Conservation (phyloP, 108 stramenopile species). For the Nitzschia sp. region DNA sequence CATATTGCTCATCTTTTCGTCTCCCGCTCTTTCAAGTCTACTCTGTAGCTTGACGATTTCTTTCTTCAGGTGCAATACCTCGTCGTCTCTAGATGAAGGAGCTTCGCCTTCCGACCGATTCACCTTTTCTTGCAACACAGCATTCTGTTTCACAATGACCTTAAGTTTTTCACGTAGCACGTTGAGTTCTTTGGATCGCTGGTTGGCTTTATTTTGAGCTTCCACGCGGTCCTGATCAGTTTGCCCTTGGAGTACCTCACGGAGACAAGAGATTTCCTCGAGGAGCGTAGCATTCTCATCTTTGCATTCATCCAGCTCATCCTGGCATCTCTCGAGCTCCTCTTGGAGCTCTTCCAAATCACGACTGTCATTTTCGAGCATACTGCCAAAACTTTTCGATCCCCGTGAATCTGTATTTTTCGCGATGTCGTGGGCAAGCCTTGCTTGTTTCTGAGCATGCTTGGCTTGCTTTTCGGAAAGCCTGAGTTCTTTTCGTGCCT, state of each 20-base stretch:
- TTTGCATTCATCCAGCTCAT: constrained; percentile 5
- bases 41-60: constrained; percentile 35
- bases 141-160: constrained; percentile 38
- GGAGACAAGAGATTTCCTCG: constrained; percentile 28
- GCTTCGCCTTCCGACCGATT: constrained; percentile 7
- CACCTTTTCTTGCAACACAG: constrained; percentile 32
- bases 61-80: not conserved
- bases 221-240: not conserved
- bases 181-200: constrained; percentile 13
- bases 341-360: not conserved
- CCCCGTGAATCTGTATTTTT: not conserved
- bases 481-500: not conserved
- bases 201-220: not conserved
- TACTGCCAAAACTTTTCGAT: not conserved
- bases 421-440: constrained; percentile 11
- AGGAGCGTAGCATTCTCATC: constrained; percentile 24
- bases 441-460: constrained; percentile 17
- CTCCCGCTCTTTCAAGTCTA: constrained; percentile 28
- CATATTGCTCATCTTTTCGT: not conserved
- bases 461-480: not conserved
- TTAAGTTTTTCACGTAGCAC: constrained; percentile 39
- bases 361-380: not conserved
- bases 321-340: not conserved
- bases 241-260: constrained; percentile 22
- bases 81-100: not conserved